These are phyloP conservation scores for Coniella lustricola DNA, from an alignment of 2,329 filamentous ascomycete genomes.

Conservation along the genomic window DNA sequence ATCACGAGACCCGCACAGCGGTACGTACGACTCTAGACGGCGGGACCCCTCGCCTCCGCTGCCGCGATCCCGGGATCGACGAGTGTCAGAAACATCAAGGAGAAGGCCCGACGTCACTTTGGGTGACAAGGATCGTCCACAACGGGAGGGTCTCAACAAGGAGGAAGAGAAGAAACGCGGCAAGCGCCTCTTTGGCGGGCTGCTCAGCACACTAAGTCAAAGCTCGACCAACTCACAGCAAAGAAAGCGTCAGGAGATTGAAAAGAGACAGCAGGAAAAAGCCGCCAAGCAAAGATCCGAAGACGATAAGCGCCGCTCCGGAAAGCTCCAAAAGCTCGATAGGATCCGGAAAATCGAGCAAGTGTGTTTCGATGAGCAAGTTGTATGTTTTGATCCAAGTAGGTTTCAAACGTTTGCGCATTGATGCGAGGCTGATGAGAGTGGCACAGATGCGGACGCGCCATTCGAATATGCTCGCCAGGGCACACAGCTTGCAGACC, in stretches of 20 bases:
- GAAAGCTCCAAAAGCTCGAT: constrained; percentile 57
- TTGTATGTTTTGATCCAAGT: constrained; percentile 58
- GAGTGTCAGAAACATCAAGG: constrained; percentile 11
- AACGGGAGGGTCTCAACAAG: constrained; percentile 35
- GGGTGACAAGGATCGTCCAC: constrained; percentile 20
- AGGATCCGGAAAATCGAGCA: constrained; percentile 61
- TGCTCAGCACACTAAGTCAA: constrained; percentile 73
- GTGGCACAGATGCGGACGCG: constrained; percentile 59
- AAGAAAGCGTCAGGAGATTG: constrained; percentile 70
- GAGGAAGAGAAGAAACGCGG: constrained; percentile 79
- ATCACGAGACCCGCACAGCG: constrained; percentile 3
- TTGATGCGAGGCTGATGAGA: constrained; percentile 1
- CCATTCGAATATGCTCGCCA: constrained; percentile 64
- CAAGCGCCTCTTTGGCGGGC: constrained; percentile 76
- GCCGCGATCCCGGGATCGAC: background rate
- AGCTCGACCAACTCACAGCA: constrained; percentile 55
- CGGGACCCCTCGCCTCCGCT: background rate
- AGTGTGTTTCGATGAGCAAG: constrained; percentile 65
- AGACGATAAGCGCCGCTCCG: constrained; percentile 59
- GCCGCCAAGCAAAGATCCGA: constrained; percentile 65
- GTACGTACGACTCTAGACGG: background rate
- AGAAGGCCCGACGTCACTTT: constrained; percentile 1
- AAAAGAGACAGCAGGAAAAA: constrained; percentile 72
- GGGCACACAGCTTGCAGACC: constrained; percentile 69
- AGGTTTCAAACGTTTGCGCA: background rate